Percentiles rank a stretch among this genome's conserved stretches.
These are phyloP conservation scores for Euphorbia pulcherrima DNA, from an alignment of 345 rosid genomes.

Conservation along the genomic window DNA sequence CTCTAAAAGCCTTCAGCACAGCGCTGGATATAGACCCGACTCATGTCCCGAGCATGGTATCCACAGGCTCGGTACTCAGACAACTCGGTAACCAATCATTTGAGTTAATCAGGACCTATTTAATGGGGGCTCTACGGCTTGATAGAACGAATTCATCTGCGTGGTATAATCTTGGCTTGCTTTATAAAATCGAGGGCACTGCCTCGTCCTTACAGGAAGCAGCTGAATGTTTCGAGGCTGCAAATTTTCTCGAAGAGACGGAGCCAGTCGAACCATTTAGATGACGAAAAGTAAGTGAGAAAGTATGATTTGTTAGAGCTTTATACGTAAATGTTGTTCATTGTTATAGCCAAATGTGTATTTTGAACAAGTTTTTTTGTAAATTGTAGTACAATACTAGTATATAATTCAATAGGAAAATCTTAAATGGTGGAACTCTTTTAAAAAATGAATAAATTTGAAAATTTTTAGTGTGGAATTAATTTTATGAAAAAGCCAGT, in stretches of 20 bases:
- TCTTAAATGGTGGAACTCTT: no score
- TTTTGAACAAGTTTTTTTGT: not conserved
- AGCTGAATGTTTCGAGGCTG: slow-evolving; percentile 59
- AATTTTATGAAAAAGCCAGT: no score
- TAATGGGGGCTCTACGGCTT: slow-evolving; percentile 46
- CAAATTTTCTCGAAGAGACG: slow-evolving; percentile 49
- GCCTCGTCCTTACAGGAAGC: slow-evolving; percentile 37
- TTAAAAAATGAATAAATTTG: no score
- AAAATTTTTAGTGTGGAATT: no score
- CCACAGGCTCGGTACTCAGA: slow-evolving; percentile 46
- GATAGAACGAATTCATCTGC: slow-evolving; percentile 54
- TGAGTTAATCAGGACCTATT: slow-evolving; percentile 41
- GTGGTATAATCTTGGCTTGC: slow-evolving; percentile 62
- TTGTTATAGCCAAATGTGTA: not conserved
- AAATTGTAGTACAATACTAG: slow-evolving; percentile 2
- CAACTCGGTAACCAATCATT: slow-evolving; percentile 33
- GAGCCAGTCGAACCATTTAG: slow-evolving; percentile 62
- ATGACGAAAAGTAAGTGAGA: slow-evolving; percentile 18
- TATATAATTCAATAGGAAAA: slow-evolving; percentile 4
- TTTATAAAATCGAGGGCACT: slow-evolving; percentile 36
- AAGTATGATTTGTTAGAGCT: not conserved
- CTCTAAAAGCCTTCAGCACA: slow-evolving; percentile 40
- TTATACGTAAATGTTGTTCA: not conserved
- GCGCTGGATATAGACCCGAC: slow-evolving; percentile 51
- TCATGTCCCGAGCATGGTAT: slow-evolving; percentile 57